Percentiles rank a stretch among this genome's conserved stretches.
phyloP scores from a whole-genome alignment of 2,329 filamentous ascomycete genomes.

The Cercospora zeae-maydis region DNA sequence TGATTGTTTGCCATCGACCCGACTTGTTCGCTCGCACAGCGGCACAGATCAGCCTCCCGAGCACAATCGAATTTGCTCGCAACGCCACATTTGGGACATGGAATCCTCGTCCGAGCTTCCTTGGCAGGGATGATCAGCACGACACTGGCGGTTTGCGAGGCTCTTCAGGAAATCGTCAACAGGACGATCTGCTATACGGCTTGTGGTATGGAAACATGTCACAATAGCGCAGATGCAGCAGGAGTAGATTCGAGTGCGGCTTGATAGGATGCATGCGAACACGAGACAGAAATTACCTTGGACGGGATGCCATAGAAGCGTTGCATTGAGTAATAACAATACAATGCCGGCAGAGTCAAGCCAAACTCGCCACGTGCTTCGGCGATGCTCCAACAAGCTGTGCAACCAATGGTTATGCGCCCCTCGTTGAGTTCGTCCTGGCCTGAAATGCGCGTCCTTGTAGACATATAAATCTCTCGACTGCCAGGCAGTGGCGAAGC shows the following conservation, averaged over 20 bases:
- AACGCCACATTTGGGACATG: neutral
- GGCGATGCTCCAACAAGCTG: no score
- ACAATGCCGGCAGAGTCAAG: neutral
- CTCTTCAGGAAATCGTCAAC: neutral
- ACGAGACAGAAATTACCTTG: neutral
- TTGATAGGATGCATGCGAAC: neutral
- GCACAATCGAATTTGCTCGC: neutral
- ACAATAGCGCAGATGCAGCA: neutral
- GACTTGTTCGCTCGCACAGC: neutral
- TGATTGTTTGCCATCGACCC: neutral
- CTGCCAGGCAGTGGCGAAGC: slow-evolving; percentile 11
- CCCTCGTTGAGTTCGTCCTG: no score
- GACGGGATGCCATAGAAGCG: neutral
- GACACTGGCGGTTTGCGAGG: neutral
- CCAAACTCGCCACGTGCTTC: neutral
- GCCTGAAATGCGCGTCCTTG: neutral
- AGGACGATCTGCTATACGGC: neutral
- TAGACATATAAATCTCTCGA: neutral
- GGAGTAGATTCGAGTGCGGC: neutral
- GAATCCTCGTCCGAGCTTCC: neutral
- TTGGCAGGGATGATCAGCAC: neutral
- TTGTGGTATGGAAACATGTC: neutral
- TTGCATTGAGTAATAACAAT: neutral
- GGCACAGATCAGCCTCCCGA: neutral
- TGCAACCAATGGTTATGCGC: no score